These are phyloP conservation scores for Stemphylium beticola DNA, from an alignment of 2,329 filamentous ascomycete genomes.

Conservation along the genomic window DNA sequence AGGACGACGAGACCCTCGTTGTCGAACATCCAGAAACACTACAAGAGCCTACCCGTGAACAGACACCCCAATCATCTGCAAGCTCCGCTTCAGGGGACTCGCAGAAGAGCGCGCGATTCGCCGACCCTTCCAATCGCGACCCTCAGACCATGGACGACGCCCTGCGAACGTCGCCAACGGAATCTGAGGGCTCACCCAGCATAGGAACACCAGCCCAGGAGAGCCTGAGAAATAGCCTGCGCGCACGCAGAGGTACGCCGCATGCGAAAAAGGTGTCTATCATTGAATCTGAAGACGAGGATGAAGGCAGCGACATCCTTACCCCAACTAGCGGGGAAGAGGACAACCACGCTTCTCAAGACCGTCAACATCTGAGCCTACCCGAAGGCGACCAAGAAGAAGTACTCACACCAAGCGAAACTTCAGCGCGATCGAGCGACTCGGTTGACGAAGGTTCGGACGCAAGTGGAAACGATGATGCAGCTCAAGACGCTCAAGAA, in stretches of 20 bases:
- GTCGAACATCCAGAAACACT: constrained; percentile 3
- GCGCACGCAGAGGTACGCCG: constrained; percentile 38
- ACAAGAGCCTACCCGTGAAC: background rate
- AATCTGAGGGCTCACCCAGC: constrained; percentile 12
- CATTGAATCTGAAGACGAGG: constrained; percentile 30
- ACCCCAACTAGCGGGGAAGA: constrained; percentile 38
- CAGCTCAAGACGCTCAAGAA: constrained; percentile 9
- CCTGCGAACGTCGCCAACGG: constrained; percentile 4
- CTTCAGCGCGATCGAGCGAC: constrained; percentile 7
- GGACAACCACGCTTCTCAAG: constrained; percentile 10
- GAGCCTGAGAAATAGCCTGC: constrained; percentile 23
- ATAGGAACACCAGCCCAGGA: constrained; percentile 19
- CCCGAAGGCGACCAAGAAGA: background rate
- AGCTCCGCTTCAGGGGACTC: constrained; percentile 3
- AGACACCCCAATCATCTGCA: constrained; percentile 10
- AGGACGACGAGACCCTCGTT: constrained; percentile 24
- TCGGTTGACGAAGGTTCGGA: background rate
- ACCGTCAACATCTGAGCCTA: background rate
- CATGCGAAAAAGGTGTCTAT: constrained; percentile 26
- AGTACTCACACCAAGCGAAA: constrained; percentile 10
- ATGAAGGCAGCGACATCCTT: constrained; percentile 27
- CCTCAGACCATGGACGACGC: constrained; percentile 19
- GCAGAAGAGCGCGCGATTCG: constrained; percentile 18
- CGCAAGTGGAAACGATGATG: background rate
- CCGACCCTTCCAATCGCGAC: constrained; percentile 2